Percentiles rank a stretch among this genome's conserved stretches.
These are phyloP conservation scores for Inga laurina DNA, from an alignment of 306 rosid genomes.

Conservation along the genomic window DNA sequence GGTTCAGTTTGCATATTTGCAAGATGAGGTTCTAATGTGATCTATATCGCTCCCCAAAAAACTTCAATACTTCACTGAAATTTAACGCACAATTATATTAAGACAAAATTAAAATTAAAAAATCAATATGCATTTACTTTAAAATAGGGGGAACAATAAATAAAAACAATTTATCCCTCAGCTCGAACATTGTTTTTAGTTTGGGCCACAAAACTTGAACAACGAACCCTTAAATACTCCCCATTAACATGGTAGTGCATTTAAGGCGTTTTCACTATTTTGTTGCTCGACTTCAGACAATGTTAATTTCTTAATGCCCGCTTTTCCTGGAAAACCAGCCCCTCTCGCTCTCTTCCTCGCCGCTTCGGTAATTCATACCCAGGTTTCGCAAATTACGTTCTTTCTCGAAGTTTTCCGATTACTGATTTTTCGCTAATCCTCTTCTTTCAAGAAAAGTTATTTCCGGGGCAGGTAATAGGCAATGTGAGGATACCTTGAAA, in stretches of 20 bases:
- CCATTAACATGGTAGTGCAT: neutral
- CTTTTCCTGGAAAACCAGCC: neutral
- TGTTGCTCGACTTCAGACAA: neutral
- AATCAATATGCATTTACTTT: neutral
- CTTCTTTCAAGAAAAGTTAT: neutral
- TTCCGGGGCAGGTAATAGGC: neutral
- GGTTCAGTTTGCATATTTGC: too few relatives aligned
- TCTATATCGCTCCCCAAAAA: too few relatives aligned
- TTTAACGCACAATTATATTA: neutral
- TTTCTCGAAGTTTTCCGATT: neutral
- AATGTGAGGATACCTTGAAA: neutral
- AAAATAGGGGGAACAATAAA: too few relatives aligned
- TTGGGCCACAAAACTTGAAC: neutral
- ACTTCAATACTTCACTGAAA: neutral
- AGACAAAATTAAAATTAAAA: neutral
- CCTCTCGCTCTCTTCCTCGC: neutral
- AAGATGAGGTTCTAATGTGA: too few relatives aligned
- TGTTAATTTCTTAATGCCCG: neutral
- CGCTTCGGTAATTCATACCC: conserved; percentile 26
- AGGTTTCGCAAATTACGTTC: neutral
- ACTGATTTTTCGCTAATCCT: neutral
- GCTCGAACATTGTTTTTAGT: neutral
- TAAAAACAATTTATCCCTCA: neutral
- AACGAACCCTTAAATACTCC: too few relatives aligned
- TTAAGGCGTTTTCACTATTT: neutral